phyloP scores from a whole-genome alignment of 140 eudicot genomes.

The Oenanthe javanica region DNA sequence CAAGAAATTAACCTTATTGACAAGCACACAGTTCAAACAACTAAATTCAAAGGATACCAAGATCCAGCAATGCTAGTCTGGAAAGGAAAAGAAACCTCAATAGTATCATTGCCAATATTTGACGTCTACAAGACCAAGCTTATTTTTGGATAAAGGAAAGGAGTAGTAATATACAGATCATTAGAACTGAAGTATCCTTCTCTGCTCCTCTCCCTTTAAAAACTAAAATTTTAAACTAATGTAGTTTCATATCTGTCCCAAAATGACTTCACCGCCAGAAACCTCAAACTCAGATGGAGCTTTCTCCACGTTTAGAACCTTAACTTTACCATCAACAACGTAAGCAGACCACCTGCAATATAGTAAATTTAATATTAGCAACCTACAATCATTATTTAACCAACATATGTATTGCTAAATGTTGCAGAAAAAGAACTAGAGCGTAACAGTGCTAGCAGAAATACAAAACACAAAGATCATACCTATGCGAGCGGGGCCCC shows the following conservation, averaged over 20 bases:
- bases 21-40: neutral
- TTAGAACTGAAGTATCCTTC: neutral
- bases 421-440: neutral
- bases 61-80: neutral
- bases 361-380: neutral
- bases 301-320: slow-evolving; percentile 70
- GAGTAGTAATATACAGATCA: neutral
- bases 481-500: slow-evolving; percentile 92
- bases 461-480: neutral
- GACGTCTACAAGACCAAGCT: neutral
- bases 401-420: neutral
- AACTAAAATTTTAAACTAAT: neutral
- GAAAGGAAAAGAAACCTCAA: neutral
- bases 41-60: neutral
- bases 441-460: neutral
- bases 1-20: neutral
- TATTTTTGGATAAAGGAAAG: neutral
- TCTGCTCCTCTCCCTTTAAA: neutral
- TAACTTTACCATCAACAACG: slow-evolving; percentile 80
- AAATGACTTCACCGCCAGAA: slow-evolving; percentile 71
- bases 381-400: neutral
- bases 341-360: slow-evolving; percentile 81
- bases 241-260: slow-evolving; percentile 50
- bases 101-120: neutral
- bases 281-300: slow-evolving; percentile 88